These are phyloP conservation scores for Rhodotorula sp. DNA, from an alignment of 1,284 basidiomycete genomes.

Conservation along the genomic window DNA sequence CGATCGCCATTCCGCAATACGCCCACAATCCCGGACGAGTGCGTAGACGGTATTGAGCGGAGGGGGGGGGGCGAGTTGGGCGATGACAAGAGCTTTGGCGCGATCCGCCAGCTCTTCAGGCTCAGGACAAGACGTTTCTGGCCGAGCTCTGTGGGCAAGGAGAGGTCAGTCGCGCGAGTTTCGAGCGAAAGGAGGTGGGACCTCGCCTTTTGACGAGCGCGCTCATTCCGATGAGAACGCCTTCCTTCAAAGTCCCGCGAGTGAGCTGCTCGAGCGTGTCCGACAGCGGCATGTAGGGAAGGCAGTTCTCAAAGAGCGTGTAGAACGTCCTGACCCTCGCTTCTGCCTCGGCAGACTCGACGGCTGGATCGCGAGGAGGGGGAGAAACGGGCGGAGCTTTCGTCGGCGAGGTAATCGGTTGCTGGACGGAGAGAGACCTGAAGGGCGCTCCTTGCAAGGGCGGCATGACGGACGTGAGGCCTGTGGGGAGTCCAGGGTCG, in stretches of 20 bases:
- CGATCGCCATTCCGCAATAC: conserved; percentile 28
- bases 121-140: neutral
- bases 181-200: neutral
- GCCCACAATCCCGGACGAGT: conserved; percentile 24
- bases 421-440: neutral
- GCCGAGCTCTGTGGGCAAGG: neutral
- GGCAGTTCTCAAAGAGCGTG: conserved; percentile 11
- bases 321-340: conserved; percentile 7
- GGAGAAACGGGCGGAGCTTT: neutral
- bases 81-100: conserved; percentile 24
- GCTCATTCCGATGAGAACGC: conserved; percentile 3
- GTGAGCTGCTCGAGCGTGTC: neutral
- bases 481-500: neutral
- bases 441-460: conserved; percentile 3
- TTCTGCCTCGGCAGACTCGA: neutral
- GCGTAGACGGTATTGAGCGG: conserved; percentile 24
- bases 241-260: conserved; percentile 9
- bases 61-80: conserved; percentile 28
- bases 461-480: conserved; percentile 4
- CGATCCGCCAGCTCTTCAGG: conserved; percentile 25
- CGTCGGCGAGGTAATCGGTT: neutral
- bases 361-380: neutral
- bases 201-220: conserved; percentile 10
- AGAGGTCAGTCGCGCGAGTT: neutral
- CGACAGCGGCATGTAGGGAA: conserved; percentile 13